Evolutionary conservation across 805 yeast genomes (phyloP).

Genomic region (Groenewaldozyma tartarivorans): DNA sequence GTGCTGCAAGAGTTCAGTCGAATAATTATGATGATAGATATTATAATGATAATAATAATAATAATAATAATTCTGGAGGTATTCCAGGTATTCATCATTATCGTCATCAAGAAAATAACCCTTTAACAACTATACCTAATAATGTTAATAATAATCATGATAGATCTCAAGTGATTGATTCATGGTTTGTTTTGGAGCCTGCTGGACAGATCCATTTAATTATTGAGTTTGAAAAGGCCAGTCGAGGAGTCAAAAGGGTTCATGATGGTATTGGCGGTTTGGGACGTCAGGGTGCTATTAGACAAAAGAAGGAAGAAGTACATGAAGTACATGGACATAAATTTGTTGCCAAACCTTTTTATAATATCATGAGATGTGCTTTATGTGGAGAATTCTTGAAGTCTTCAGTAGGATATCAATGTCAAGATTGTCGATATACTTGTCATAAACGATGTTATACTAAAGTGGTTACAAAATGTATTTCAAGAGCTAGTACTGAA

Average conservation of each 20-base stretch:
- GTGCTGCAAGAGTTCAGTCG: conserved; percentile 44
- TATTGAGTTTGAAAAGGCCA: conserved; percentile 69
- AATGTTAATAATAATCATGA: conserved; percentile 2
- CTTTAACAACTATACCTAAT: not conserved
- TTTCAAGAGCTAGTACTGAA: conserved; percentile 61
- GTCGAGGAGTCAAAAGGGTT: conserved; percentile 35
- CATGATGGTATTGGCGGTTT: conserved; percentile 49
- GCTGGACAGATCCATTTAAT: conserved; percentile 80
- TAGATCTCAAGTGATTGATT: conserved; percentile 33
- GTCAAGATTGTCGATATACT: conserved; percentile 69
- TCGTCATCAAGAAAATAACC: not conserved
- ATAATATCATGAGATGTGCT: conserved; percentile 95
- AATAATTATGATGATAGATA: conserved; percentile 8
- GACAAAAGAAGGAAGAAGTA: conserved; percentile 76
- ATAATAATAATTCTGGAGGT: not conserved
- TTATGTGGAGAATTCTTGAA: conserved; percentile 92
- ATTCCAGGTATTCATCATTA: conserved; percentile 9
- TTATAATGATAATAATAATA: conserved; percentile 3
- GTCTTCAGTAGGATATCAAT: conserved; percentile 65
- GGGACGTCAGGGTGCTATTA: conserved; percentile 96
- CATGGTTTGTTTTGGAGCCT: conserved; percentile 91
- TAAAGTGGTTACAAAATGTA: conserved; percentile 72
- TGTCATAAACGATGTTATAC: conserved; percentile 74
- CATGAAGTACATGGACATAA: conserved; percentile 96
- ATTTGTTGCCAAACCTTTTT: conserved; percentile 89